Percentiles rank a stretch among this genome's conserved stretches.
These are phyloP conservation scores for Salix udensis DNA, from an alignment of 345 rosid genomes.

Conservation along the genomic window DNA sequence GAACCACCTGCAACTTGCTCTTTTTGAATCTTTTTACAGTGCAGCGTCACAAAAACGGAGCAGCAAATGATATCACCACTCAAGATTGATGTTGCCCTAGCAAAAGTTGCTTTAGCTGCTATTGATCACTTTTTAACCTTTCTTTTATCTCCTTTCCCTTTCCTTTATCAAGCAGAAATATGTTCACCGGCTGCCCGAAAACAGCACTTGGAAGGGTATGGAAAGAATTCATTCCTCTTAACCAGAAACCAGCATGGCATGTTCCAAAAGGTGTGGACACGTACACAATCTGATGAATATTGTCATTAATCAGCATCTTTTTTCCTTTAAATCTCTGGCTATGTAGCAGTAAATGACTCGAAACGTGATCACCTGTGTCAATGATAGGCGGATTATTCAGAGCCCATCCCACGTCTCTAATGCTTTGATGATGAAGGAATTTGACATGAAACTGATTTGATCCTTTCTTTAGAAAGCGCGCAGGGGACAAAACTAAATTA, in stretches of 20 bases:
- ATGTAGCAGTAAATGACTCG: not conserved
- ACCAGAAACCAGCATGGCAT: conserved; percentile 13
- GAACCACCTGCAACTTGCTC: not conserved
- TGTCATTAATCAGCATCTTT: not conserved
- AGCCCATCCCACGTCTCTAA: not conserved
- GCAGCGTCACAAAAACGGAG: no score
- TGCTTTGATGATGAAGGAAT: not conserved
- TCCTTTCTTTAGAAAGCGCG: not conserved
- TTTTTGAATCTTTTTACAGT: no score
- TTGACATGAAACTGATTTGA: not conserved
- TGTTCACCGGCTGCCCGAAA: not conserved
- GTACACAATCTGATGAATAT: not conserved
- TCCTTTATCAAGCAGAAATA: not conserved
- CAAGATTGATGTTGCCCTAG: not conserved
- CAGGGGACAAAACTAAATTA: not conserved
- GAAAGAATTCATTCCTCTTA: not conserved
- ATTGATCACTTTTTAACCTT: not conserved
- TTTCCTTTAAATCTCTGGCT: not conserved
- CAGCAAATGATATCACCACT: not conserved
- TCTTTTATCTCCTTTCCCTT: not conserved
- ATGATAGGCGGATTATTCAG: not conserved
- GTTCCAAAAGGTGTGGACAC: conserved; percentile 21
- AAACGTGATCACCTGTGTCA: not conserved
- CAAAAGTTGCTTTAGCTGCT: not conserved
- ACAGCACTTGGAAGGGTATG: not conserved